Conservation (phyloP, 768 basidiomycete species). For the Fibroporia radiculosa region DNA sequence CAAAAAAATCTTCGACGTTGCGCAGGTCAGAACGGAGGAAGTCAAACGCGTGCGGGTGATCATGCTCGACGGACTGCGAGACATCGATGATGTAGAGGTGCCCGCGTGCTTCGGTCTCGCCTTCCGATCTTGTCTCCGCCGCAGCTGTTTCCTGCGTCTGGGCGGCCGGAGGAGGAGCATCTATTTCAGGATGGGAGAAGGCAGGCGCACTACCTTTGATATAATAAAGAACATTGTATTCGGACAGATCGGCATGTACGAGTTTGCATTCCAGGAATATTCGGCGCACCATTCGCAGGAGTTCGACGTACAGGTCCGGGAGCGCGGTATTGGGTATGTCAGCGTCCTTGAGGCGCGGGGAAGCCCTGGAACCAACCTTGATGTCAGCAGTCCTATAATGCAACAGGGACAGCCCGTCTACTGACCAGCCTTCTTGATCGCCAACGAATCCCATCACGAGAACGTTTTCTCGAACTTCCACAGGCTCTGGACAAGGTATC, state of each 20-base stretch:
- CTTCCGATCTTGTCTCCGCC: conserved; percentile 1
- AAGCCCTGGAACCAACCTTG: conserved; percentile 50
- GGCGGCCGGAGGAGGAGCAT: not conserved
- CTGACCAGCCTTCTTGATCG: conserved; percentile 71
- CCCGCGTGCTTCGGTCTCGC: conserved; percentile 15
- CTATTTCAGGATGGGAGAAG: not conserved
- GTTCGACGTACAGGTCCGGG: conserved; percentile 62
- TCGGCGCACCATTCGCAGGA: conserved; percentile 69
- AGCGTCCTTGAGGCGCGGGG: conserved; percentile 91
- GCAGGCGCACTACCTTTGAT: conserved; percentile 20
- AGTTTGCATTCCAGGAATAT: conserved; percentile 90
- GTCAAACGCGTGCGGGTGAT: conserved; percentile 94
- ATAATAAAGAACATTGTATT: conserved; percentile 95
- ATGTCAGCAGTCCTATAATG: conserved; percentile 2
- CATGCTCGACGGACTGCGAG: conserved; percentile 97
- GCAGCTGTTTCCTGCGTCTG: not conserved
- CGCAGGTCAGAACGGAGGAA: conserved; percentile 89
- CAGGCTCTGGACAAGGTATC: conserved; percentile 77
- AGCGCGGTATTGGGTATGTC: conserved; percentile 43
- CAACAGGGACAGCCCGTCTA: conserved; percentile 6
- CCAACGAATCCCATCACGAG: conserved; percentile 95
- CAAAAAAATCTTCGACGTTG: conserved; percentile 92
- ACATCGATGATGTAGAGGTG: conserved; percentile 96
- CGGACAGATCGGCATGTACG: conserved; percentile 96
- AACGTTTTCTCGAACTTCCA: conserved; percentile 95